phyloP scores from a whole-genome alignment of 768 basidiomycete genomes.

The Podaxis carcinomalis region DNA sequence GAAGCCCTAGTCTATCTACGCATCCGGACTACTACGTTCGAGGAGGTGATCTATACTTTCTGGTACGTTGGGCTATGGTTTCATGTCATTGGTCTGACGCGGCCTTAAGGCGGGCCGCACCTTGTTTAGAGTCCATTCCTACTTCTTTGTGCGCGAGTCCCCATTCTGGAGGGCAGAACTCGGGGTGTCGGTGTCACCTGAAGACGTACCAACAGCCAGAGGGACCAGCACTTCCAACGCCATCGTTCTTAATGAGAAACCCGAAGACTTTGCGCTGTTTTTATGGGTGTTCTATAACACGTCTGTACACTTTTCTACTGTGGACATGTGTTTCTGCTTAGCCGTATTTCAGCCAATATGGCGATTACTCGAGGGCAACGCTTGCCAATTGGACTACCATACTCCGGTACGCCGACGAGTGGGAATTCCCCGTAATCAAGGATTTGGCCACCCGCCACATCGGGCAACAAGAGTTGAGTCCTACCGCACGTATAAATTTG shows the following conservation, averaged over 20 bases:
- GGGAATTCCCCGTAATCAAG: slow-evolving; percentile 10
- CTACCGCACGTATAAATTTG: slow-evolving; percentile 33
- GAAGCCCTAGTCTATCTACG: not conserved
- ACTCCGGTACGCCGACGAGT: not conserved
- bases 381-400: slow-evolving; percentile 7
- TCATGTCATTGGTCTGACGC: not conserved
- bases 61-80: not conserved
- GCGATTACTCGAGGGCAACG: slow-evolving; percentile 1
- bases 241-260: slow-evolving; percentile 35
- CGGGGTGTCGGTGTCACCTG: slow-evolving; percentile 17
- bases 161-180: slow-evolving; percentile 32
- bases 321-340: not conserved
- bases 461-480: not conserved
- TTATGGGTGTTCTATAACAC: slow-evolving; percentile 61
- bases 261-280: slow-evolving; percentile 47
- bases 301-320: slow-evolving; percentile 29
- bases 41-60: slow-evolving; percentile 1
- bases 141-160: slow-evolving; percentile 52
- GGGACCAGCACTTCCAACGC: slow-evolving; percentile 30
- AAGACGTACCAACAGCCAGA: slow-evolving; percentile 13
- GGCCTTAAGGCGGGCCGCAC: slow-evolving; percentile 35
- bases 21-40: not conserved
- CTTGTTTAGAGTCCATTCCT: slow-evolving; percentile 46
- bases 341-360: not conserved
- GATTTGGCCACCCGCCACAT: slow-evolving; percentile 8